A percentile compares a stretch with the other conserved stretches of the same genome.
phyloP scores from a whole-genome alignment of 306 rosid species.

The Sesbania bispinosa region DNA sequence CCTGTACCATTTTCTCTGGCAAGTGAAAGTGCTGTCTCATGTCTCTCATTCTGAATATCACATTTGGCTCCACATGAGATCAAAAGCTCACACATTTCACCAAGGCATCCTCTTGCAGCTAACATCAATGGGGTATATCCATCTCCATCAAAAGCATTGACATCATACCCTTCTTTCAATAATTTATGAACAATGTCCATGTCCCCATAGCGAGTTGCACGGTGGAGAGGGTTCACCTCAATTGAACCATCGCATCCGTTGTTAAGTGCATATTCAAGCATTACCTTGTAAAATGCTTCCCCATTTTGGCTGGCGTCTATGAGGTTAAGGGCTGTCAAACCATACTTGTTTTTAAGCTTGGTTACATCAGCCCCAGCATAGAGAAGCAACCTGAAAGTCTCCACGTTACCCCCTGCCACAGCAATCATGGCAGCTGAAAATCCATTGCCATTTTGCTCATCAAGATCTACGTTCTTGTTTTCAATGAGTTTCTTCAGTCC shows the following conservation, averaged over 20 bases:
- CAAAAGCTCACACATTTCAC: conserved; percentile 42
- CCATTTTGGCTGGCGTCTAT: conserved; percentile 30
- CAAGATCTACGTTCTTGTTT: conserved; percentile 20
- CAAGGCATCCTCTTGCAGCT: conserved; percentile 52
- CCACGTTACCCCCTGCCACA: conserved; percentile 33
- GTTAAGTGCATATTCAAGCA: conserved; percentile 37
- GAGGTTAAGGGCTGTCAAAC: conserved; percentile 43
- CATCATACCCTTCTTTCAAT: conserved; percentile 35
- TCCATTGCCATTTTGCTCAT: conserved; percentile 58
- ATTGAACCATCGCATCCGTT: neutral
- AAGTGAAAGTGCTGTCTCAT: conserved; percentile 50
- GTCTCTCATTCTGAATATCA: conserved; percentile 38
- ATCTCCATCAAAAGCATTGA: conserved; percentile 37
- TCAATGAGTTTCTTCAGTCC: conserved; percentile 48
- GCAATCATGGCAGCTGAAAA: conserved; percentile 64
- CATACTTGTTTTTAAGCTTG: conserved; percentile 39
- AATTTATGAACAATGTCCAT: conserved; percentile 21
- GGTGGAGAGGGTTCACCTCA: conserved; percentile 41
- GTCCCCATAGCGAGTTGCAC: conserved; percentile 42
- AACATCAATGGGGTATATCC: conserved; percentile 62
- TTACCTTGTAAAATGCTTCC: conserved; percentile 35
- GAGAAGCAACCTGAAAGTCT: conserved; percentile 49
- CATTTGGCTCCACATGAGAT: conserved; percentile 51
- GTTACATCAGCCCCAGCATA: conserved; percentile 49
- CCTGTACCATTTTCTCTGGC: conserved; percentile 35